Base-by-base conservation (phyloP, 1,139 yeast genomes). In the Saccharomyces hybrid region DNA sequence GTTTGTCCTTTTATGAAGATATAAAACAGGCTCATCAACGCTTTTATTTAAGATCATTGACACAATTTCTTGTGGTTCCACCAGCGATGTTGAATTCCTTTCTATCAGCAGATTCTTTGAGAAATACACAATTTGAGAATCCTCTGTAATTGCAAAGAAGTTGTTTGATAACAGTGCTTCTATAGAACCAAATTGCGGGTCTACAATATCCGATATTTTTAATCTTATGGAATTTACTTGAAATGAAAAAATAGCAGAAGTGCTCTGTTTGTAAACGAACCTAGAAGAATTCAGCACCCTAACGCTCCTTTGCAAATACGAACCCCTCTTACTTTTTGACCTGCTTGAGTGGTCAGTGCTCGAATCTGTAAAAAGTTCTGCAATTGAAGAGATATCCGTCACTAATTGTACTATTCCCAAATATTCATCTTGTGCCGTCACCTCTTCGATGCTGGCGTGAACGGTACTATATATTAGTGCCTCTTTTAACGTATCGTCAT, bases 101-200 rank as follows among this genome's bases (percentile, higher is more conserved):
- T 1, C 28, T 8, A 1, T 53, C 58, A 4, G 53, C 59, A 60
- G 8, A 1, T 14, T 29, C 16, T 54, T 57, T 5, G 63, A 51
- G 42, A 56, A 73, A 0, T 77, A 72, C 46, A 75, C 72, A 5
- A 66, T 20, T 16, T 69, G 71, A 34, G 68, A 65, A 27, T 72
- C 74, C 20, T 70, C 72, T 5, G 68, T 65, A n/a, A 69, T 59
- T 51, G 74, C 71, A 1, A 77, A 16, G 0, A 72, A 59, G 20
- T 73, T 56, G 5, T 71, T 63, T 0, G 61, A 56, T 0, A 76
- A 41, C 0, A 51, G 50, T 0, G 73, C 64, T 0, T 59, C 55
- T 3, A 83, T 20, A 50, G 70, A 72, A 0, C 88, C 89, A 69
- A 84, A 81, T 4, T 67, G 59, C 0, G 71, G 69, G 8, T 66